phyloP scores from a whole-genome alignment of 2,329 filamentous ascomycete genomes.

The Thermoascus crustaceus region DNA sequence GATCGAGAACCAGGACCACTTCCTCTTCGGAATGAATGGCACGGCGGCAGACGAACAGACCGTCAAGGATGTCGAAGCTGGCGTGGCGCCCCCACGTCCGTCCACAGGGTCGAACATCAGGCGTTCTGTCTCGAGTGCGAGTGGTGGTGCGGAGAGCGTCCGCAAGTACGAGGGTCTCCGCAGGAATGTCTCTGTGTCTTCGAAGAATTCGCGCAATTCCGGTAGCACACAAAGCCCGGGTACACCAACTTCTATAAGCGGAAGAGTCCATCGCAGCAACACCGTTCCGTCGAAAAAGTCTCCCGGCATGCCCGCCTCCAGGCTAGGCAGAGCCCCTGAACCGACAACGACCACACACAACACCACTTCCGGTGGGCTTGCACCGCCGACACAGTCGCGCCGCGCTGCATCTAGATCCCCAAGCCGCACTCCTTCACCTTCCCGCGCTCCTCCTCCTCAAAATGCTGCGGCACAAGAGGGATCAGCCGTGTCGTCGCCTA shows the following conservation, averaged over 20 bases:
- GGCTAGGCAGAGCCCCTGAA: conserved; percentile 55
- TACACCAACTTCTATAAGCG: conserved; percentile 47
- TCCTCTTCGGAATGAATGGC: conserved; percentile 95
- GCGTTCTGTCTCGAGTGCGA: conserved; percentile 78
- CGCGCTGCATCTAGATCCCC: conserved; percentile 21
- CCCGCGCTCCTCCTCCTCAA: conserved; percentile 1
- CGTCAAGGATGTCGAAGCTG: conserved; percentile 61
- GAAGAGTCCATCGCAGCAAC: conserved; percentile 69
- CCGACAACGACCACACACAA: conserved; percentile 44
- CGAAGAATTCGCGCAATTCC: conserved; percentile 72
- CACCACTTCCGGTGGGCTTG: conserved; percentile 29
- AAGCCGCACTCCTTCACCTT: conserved; percentile 18
- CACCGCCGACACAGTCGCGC: conserved; percentile 19
- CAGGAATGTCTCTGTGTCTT: conserved; percentile 86
- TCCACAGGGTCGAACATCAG: conserved; percentile 51
- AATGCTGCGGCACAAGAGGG: conserved; percentile 2
- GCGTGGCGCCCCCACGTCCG: conserved; percentile 42
- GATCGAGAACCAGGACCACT: conserved; percentile 97
- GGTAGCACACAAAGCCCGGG: conserved; percentile 62
- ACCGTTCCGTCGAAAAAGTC: conserved; percentile 89
- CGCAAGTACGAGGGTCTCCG: conserved; percentile 68
- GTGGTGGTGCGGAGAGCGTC: conserved; percentile 78
- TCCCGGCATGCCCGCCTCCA: conserved; percentile 58
- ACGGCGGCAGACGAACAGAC: conserved; percentile 90
- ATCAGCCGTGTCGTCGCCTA: conserved; percentile 11